Evolutionary conservation across 1,284 basidiomycete genomes (phyloP).

Genomic region (Veloboletus limbatus): DNA sequence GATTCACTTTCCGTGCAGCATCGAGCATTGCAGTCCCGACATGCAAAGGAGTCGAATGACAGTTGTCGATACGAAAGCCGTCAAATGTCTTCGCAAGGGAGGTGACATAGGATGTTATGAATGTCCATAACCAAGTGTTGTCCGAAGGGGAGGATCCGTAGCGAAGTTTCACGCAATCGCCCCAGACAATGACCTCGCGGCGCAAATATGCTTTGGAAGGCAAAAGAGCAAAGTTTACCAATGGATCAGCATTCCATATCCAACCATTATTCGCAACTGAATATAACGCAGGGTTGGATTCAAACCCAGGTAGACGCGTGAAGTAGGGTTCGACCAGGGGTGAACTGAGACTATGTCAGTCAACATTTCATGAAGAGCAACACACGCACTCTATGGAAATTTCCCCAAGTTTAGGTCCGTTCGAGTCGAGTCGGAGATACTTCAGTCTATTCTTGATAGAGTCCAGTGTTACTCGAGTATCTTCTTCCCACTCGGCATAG

Average conservation of each 20-base stretch:
- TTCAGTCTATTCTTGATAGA: slow-evolving; percentile 74
- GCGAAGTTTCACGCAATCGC: slow-evolving; percentile 96
- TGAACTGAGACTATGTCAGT: slow-evolving; percentile 44
- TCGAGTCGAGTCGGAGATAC: slow-evolving; percentile 77
- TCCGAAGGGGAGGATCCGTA: slow-evolving; percentile 78
- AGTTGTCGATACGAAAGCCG: slow-evolving; percentile 97
- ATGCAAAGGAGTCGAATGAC: slow-evolving; percentile 94
- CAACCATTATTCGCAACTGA: slow-evolving; percentile 97
- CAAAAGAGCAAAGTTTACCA: slow-evolving; percentile 92
- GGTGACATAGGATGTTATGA: slow-evolving; percentile 88
- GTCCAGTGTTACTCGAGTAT: slow-evolving; percentile 71
- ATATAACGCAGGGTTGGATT: slow-evolving; percentile 67
- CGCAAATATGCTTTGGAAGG: slow-evolving; percentile 96
- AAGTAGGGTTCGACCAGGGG: slow-evolving; percentile 90
- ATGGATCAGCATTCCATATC: slow-evolving; percentile 97
- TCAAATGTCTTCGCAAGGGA: slow-evolving; percentile 82
- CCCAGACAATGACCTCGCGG: slow-evolving; percentile 96
- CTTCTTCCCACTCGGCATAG: slow-evolving; percentile 83
- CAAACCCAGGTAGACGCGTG: slow-evolving; percentile 68
- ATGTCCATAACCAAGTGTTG: slow-evolving; percentile 94
- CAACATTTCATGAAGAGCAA: background rate
- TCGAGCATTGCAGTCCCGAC: slow-evolving; percentile 94
- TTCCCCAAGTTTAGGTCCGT: slow-evolving; percentile 83
- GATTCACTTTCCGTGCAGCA: slow-evolving; percentile 83
- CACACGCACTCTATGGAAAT: slow-evolving; percentile 66